Base-by-base conservation (phyloP, 805 yeast species). In the Nakazawaea peltata region DNA sequence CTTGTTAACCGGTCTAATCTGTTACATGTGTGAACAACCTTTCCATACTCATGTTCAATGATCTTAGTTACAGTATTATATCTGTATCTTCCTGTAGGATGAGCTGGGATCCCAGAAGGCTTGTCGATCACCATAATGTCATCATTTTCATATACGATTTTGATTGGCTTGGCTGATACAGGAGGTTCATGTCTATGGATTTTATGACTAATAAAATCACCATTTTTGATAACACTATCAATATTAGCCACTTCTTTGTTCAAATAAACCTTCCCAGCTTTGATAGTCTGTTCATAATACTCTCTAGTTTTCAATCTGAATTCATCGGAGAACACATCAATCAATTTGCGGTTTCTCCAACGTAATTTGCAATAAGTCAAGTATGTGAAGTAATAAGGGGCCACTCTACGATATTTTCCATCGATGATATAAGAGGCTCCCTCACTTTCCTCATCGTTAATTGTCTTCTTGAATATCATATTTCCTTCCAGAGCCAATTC, bases 71-170 rank as follows among this genome's bases (percentile, higher is more conserved):
- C 71, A 0, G 94, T 74, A 53, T 79, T 74, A 56, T 75, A 74
- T 51, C 92, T 51, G 65, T 78, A 76, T 43, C 88, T 60, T 0
- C 97, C 98, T 0, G 96, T 81, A 3, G 98, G 97, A 54, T 92
- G 98, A 0, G 85, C 95, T 0, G 98, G 97, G 2, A 92, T 69
- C 0, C 98, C 97, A 4, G 92, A 71, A 0, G 98, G 98, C 45
- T 92, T 92, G 54, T 90, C 95, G 16, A 92, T 79, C 3, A 83
- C 94, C 4, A 92, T 65, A 16, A 86, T 53, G 33, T 81, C 72
- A 6, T 80, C 86, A 52, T 85, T 79, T 48, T 87, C 84, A 50
- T 67, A 69, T 0, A 88, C 81, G 17, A 84, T 73, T 36, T 70
- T 67, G 32, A 86, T 77, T 0, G 71, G 69, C 56, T 63, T 25